phyloP scores from a whole-genome alignment of 108 stramenopile species.

The Chaetoceros tenuissimus region DNA sequence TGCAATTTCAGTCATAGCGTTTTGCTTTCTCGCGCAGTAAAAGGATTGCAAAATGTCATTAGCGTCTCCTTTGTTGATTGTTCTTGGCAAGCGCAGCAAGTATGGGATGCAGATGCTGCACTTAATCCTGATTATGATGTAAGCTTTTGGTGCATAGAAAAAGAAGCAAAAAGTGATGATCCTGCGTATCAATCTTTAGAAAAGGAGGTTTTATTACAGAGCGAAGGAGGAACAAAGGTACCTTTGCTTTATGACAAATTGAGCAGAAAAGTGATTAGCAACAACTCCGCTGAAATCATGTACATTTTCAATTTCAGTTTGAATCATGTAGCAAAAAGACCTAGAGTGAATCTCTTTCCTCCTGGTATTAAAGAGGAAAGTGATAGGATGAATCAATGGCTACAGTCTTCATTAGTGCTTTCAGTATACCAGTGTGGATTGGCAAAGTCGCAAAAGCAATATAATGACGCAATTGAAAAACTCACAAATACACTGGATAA shows the following conservation, averaged over 20 bases:
- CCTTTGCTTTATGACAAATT: neutral
- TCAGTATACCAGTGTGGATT: neutral
- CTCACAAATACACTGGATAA: neutral
- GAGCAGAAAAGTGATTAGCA: neutral
- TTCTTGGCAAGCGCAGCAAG: neutral
- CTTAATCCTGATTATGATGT: neutral
- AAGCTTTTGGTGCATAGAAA: neutral
- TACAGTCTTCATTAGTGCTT: neutral
- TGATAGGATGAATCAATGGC: neutral
- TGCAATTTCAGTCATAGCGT: neutral
- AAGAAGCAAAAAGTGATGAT: neutral
- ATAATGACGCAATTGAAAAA: neutral
- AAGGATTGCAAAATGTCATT: slow-evolving; percentile 1
- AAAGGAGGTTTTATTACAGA: neutral
- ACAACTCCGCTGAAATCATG: neutral
- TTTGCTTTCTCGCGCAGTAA: neutral
- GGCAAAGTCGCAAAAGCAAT: neutral
- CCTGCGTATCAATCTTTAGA: neutral
- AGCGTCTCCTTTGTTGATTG: neutral
- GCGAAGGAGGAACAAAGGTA: neutral
- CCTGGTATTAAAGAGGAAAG: neutral
- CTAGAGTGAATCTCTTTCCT: neutral
- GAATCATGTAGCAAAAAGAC: neutral
- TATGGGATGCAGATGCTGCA: neutral
- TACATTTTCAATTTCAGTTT: neutral